Conservation (phyloP, 768 basidiomycete genomes). For the Mycena metata region DNA sequence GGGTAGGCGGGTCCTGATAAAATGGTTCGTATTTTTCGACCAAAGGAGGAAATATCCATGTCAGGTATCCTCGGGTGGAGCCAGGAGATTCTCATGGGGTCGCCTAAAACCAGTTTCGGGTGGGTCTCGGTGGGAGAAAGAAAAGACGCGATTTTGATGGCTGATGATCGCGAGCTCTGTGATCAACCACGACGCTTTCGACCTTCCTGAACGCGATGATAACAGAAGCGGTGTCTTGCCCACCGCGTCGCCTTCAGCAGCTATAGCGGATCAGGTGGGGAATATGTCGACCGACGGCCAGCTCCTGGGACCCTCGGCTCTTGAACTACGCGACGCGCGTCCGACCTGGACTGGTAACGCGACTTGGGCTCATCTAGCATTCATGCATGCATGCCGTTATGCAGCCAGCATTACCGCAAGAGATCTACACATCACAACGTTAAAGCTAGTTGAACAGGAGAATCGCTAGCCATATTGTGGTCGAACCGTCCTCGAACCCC, state of each 20-base stretch:
- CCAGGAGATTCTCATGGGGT: neutral
- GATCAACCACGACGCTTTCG: neutral
- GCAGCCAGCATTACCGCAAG: neutral
- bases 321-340: neutral
- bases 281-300: slow-evolving; percentile 27
- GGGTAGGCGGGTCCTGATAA: slow-evolving; percentile 1
- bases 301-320: slow-evolving; percentile 2
- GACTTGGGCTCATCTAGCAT: slow-evolving; percentile 16
- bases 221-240: slow-evolving; percentile 11
- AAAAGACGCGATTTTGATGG: too few relatives aligned
- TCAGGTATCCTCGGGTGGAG: neutral
- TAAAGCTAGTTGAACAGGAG: slow-evolving; percentile 31
- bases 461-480: slow-evolving; percentile 19
- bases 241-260: slow-evolving; percentile 10
- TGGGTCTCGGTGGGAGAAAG: neutral
- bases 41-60: slow-evolving; percentile 1
- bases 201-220: slow-evolving; percentile 21
- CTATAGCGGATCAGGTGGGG: slow-evolving; percentile 30
- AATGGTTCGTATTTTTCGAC: too few relatives aligned
- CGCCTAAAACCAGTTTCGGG: neutral
- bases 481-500: slow-evolving; percentile 33
- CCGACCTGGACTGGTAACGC: slow-evolving; percentile 3
- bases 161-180: too few relatives aligned
- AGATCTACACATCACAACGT: slow-evolving; percentile 25
- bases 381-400: slow-evolving; percentile 21